Base-by-base conservation (phyloP, 2,329 filamentous ascomycete genomes). In the Aspergillus pseudoviridinutans region DNA sequence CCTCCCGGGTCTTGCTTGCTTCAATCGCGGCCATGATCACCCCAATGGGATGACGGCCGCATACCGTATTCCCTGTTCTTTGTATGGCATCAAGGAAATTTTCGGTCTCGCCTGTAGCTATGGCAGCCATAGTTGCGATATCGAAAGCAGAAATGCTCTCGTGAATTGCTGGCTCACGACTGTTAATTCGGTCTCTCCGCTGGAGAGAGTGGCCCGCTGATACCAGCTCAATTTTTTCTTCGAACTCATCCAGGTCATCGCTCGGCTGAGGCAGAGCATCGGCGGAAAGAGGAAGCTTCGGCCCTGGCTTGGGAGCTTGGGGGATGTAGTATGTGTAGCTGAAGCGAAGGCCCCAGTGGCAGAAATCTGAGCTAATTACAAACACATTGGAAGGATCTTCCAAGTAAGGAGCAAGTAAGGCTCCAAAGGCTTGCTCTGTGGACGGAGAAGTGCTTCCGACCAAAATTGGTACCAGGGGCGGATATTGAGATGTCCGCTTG, bases 351-450 rank as follows among this genome's bases (percentile, higher is more conserved):
- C 94, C 94, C 94, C 94, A 99, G 74, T 99, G 94, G 63, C 93
- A 97, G 73, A 99, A 99, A 73, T 99, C 94, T 1, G 92, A 96
- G 72, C 90, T 94, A 61, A 97, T 83, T 59, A 99, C 83, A 71
- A 97, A 97, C 1, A 88, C 86, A 59, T 90, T 95, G 17, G 64
- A 64, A 0, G 87, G 84, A 64, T 96, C 89, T 35, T 81, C 79
- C 6, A 99, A 77, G 71, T 94, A 96, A 0, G 89, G 87, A 1
- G 89, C 84, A 7, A 99, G 79, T n/a, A 92, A 71, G 27, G 78
- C 67, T 2, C 91, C 94, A 56, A 89, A 85, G 1, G 74, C 77
- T 51, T 84, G 83, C 74, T 97, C 93, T 2, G 87, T 84, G 0
- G 76, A 58, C 0, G 82, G 76, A 53, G 82, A 83, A 41, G 90